phyloP scores from a whole-genome alignment of 257 asterid species.

The Solanum sitiens region DNA sequence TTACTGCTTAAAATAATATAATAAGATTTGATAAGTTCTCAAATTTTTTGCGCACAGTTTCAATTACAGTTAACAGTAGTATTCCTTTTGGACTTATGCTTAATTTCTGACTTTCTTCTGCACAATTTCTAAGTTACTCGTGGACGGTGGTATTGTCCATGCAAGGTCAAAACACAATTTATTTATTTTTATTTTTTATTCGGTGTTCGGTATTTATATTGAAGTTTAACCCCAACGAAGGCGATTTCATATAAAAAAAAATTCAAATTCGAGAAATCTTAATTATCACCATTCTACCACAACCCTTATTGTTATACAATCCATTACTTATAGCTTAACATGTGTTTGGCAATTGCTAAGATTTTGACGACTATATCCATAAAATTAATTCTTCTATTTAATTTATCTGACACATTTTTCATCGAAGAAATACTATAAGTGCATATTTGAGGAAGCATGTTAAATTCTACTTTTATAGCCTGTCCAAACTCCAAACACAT shows the following conservation, averaged over 20 bases:
- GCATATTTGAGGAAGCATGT: background rate
- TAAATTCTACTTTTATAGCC: background rate
- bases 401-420: background rate
- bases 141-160: background rate
- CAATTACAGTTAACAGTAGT: background rate
- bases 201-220: accelerated
- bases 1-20: too few relatives aligned
- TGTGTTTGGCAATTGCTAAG: background rate
- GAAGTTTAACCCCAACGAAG: too few relatives aligned
- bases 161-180: background rate
- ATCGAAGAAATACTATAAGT: background rate
- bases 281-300: too few relatives aligned
- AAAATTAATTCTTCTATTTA: background rate
- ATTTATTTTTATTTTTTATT: too few relatives aligned
- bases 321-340: background rate
- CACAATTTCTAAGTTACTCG: background rate
- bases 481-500: background rate
- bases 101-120: background rate
- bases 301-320: too few relatives aligned
- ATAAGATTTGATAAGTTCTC: background rate
- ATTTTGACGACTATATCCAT: background rate
- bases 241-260: too few relatives aligned
- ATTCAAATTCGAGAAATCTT: too few relatives aligned
- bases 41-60: background rate
- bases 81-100: background rate